Conservation (phyloP, 345 rosid genomes). For the Sisymbrium irio region DNA sequence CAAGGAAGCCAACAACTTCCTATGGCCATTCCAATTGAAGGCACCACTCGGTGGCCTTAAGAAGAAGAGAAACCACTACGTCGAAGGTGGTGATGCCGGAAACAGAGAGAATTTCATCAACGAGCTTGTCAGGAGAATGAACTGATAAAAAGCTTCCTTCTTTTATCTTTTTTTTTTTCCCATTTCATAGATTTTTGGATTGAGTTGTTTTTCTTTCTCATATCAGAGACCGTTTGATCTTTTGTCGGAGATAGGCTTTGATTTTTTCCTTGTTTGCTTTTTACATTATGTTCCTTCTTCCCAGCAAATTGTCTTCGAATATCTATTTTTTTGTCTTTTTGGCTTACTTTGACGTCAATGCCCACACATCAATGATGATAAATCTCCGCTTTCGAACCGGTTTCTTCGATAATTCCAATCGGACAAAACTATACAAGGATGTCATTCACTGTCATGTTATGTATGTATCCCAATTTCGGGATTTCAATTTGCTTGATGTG, state of each 20-base stretch:
- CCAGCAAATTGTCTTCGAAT: not conserved
- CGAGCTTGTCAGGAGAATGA: slow-evolving; percentile 66
- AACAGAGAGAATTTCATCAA: slow-evolving; percentile 78
- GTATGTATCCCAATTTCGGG: too few relatives aligned
- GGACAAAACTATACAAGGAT: not conserved
- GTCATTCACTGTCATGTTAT: too few relatives aligned
- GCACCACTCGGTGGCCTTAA: slow-evolving; percentile 78
- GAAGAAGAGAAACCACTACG: slow-evolving; percentile 85
- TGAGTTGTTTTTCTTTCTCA: not conserved
- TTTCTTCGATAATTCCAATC: not conserved
- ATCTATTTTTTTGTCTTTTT: too few relatives aligned
- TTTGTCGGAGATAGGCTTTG: slow-evolving; percentile 3
- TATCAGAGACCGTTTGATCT: not conserved
- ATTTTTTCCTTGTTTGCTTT: not conserved
- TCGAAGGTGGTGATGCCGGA: slow-evolving; percentile 89
- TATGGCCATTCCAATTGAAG: slow-evolving; percentile 81
- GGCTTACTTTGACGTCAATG: not conserved
- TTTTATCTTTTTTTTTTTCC: not conserved
- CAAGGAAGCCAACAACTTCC: slow-evolving; percentile 81
- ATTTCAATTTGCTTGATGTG: not conserved
- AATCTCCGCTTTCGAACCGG: not conserved
- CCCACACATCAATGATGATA: not conserved
- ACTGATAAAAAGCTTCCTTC: slow-evolving; percentile 33
- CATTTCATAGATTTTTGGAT: slow-evolving; percentile 12
- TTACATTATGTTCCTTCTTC: not conserved